These are phyloP conservation scores for Sclerotinia borealis DNA, from an alignment of 2,329 filamentous ascomycete species.

Conservation along the genomic window DNA sequence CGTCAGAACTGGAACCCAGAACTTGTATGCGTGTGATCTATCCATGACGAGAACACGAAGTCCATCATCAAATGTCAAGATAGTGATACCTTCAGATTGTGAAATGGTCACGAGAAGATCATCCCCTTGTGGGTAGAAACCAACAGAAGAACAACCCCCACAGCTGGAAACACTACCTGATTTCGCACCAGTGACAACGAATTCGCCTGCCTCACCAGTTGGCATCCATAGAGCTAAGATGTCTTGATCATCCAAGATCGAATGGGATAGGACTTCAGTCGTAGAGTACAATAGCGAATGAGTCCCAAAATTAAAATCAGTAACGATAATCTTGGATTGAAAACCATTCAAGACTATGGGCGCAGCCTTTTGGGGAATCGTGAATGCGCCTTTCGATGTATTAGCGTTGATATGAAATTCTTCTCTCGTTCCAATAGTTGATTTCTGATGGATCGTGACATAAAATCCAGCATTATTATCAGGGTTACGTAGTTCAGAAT, in stretches of 20 bases:
- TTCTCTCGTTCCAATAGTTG: constrained; percentile 45
- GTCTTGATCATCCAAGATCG: constrained; percentile 41
- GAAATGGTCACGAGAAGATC: constrained; percentile 43
- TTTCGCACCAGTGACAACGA: constrained; percentile 45
- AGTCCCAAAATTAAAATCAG: constrained; percentile 50
- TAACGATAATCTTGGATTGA: constrained; percentile 55
- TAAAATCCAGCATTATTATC: constrained; percentile 52
- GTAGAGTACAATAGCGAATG: constrained; percentile 49
- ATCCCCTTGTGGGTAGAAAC: constrained; percentile 37
- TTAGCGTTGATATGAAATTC: constrained; percentile 49
- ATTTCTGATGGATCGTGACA: constrained; percentile 48
- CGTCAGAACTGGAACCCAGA: constrained; percentile 48
- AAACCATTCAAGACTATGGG: constrained; percentile 51
- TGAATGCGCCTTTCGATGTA: constrained; percentile 49
- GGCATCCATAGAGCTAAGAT: constrained; percentile 49
- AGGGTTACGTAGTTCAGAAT: constrained; percentile 53
- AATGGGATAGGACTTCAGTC: constrained; percentile 48
- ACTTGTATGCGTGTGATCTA: constrained; percentile 46
- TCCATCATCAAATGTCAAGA: constrained; percentile 42
- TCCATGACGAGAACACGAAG: constrained; percentile 48
- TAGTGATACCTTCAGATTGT: constrained; percentile 42
- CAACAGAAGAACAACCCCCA: constrained; percentile 37
- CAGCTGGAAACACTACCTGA: constrained; percentile 45
- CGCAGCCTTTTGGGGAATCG: constrained; percentile 45
- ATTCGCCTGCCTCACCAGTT: constrained; percentile 48